Evolutionary conservation across 148 eudicot genomes (phyloP).

Genomic region (Gaultheria prostrata): DNA sequence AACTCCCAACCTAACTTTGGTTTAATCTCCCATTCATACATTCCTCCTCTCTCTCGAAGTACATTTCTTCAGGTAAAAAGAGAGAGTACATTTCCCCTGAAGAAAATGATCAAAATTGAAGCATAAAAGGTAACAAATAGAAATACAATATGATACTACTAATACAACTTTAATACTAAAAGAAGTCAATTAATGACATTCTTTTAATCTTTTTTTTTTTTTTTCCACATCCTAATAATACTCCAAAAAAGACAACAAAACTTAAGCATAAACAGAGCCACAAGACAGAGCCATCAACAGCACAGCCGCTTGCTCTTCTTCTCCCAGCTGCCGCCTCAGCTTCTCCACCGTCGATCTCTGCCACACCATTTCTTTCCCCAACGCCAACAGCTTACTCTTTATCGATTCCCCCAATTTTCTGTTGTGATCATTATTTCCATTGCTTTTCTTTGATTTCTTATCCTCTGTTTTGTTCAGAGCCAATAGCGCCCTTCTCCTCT

Average conservation of each 20-base stretch:
- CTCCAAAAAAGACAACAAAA: background rate
- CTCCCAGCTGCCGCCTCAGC: conserved; percentile 59
- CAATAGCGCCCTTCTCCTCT: conserved; percentile 66
- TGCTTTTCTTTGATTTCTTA: conserved; percentile 48
- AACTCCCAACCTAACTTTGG: too few relatives aligned
- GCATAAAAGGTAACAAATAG: background rate
- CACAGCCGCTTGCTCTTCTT: conserved; percentile 85
- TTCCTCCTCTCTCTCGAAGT: background rate
- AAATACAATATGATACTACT: background rate
- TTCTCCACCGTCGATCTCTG: conserved; percentile 62
- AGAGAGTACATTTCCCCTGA: background rate
- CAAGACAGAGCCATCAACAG: conserved; percentile 22
- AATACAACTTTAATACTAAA: background rate
- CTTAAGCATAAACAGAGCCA: conserved; percentile 22
- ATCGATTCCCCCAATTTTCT: conserved; percentile 33
- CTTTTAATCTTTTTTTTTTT: background rate
- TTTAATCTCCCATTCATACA: background rate
- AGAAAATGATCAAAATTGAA: background rate
- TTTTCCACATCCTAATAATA: background rate
- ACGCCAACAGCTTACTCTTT: conserved; percentile 50
- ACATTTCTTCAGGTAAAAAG: background rate
- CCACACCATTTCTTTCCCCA: conserved; percentile 63
- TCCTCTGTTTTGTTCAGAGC: conserved; percentile 50
- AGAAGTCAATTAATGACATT: background rate
- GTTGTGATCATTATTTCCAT: conserved; percentile 12